Conservation (phyloP, 139 green algal genomes). For the Picochlorum sp. region DNA sequence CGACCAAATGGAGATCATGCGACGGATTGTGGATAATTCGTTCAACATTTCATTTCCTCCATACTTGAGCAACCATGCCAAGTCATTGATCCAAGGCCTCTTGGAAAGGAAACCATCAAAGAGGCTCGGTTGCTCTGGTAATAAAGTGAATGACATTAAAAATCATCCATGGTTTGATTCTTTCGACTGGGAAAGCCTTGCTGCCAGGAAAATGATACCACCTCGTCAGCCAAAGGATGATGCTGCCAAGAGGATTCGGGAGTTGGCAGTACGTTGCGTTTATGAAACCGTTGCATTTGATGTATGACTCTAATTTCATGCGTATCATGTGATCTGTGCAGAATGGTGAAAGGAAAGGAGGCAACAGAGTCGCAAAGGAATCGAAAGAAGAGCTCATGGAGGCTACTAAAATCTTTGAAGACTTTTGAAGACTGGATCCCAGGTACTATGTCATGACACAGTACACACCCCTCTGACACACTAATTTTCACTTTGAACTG, state of each 20-base stretch:
- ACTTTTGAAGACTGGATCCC: conserved; percentile 47
- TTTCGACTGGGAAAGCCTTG: conserved; percentile 81
- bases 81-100: conserved; percentile 75
- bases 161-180: conserved; percentile 87
- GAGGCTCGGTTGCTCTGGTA: conserved; percentile 82
- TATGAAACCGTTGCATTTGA: background rate
- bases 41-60: conserved; percentile 87
- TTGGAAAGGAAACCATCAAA: conserved; percentile 80
- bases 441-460: conserved; percentile 4
- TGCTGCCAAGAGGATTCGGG: conserved; percentile 67
- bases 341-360: conserved; percentile 35
- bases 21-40: conserved; percentile 88
- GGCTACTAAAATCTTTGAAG: conserved; percentile 72
- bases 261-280: conserved; percentile 41
- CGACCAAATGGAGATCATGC: conserved; percentile 96
- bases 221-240: conserved; percentile 61
- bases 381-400: conserved; percentile 69
- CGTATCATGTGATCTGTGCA: background rate
- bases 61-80: conserved; percentile 58
- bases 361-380: conserved; percentile 53
- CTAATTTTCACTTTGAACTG: background rate
- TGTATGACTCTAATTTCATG: background rate
- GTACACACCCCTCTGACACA: background rate
- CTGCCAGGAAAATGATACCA: conserved; percentile 51
- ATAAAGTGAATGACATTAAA: conserved; percentile 75